Percentiles rank a stretch among this genome's conserved stretches.
phyloP scores from a whole-genome alignment of 805 yeast species.

The Starmera caribaea region DNA sequence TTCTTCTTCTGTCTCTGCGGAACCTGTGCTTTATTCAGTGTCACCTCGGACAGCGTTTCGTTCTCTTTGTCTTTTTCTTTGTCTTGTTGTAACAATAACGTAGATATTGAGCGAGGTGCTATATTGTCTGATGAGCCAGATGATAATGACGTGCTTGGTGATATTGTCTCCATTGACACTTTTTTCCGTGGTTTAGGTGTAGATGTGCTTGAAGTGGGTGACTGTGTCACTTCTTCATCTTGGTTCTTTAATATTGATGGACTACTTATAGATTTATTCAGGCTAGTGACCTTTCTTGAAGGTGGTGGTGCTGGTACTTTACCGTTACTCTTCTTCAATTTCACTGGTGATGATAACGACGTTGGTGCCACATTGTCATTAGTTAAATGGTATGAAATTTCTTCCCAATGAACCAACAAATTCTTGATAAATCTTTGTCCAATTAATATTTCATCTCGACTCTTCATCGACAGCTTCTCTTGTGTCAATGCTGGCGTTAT shows the following conservation, averaged over 20 bases:
- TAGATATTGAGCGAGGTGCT: no score
- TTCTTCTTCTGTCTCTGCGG: slow-evolving; percentile 5
- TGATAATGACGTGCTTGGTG: no score
- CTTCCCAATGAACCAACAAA: slow-evolving; percentile 40
- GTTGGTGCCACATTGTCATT: slow-evolving; percentile 5
- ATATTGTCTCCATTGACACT: no score
- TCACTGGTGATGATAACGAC: slow-evolving; percentile 2
- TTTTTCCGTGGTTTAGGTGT: no score
- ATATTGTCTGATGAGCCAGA: no score
- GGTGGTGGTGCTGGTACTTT: not conserved
- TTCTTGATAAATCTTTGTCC: slow-evolving; percentile 46
- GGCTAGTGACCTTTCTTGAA: no score
- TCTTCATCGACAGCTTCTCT: slow-evolving; percentile 30
- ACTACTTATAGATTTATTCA: not conserved
- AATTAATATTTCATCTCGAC: slow-evolving; percentile 37
- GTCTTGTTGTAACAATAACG: not conserved
- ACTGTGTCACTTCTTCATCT: not conserved
- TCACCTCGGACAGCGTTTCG: slow-evolving; percentile 14
- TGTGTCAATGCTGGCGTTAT: slow-evolving; percentile 44
- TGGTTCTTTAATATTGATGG: slow-evolving; percentile 3
- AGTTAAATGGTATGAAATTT: slow-evolving; percentile 16
- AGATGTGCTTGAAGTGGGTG: not conserved
- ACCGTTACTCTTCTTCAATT: no score
- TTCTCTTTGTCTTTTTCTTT: slow-evolving; percentile 3
- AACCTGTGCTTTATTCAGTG: slow-evolving; percentile 12